These are phyloP conservation scores for Zygosaccharomyces sapae DNA, from an alignment of 1,139 yeast genomes.

Conservation along the genomic window DNA sequence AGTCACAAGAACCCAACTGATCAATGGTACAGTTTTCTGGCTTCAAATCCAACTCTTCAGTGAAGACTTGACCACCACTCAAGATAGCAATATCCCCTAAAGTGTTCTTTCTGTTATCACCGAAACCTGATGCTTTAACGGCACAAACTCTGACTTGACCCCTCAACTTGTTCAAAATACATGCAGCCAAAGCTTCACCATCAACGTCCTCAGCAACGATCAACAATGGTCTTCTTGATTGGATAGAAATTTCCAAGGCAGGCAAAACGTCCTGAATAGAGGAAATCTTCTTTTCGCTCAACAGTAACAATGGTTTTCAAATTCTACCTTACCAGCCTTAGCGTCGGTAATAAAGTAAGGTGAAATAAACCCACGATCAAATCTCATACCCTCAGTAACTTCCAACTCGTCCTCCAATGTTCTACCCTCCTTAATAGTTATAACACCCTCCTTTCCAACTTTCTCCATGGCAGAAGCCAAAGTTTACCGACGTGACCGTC, in stretches of 20 bases:
- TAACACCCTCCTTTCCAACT: conserved; percentile 99
- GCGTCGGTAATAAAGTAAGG: conserved; percentile 97
- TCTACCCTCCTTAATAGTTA: conserved; percentile 96
- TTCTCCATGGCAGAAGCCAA: conserved; percentile 98
- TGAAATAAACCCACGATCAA: conserved; percentile 97
- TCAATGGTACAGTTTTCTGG: conserved; percentile 95
- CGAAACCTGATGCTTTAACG: conserved; percentile 99
- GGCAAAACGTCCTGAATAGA: conserved; percentile 92
- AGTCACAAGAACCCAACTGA: conserved; percentile 87
- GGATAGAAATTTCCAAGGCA: conserved; percentile 90
- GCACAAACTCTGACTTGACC: conserved; percentile 99
- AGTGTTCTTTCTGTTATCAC: conserved; percentile 98
- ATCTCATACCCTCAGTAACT: conserved; percentile 99
- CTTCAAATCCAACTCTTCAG: conserved; percentile 96
- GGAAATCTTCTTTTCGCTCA: conserved; percentile 93
- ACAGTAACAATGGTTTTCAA: conserved; percentile 88
- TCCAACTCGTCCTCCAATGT: conserved; percentile 95
- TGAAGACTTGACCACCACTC: conserved; percentile 97
- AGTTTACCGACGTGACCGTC: conserved; percentile 90
- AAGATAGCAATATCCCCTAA: conserved; percentile 97
- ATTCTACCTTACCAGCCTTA: conserved; percentile 94
- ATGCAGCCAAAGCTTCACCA: conserved; percentile 98
- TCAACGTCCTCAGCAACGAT: conserved; percentile 96
- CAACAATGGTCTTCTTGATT: conserved; percentile 89
- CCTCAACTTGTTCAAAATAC: conserved; percentile 95